Conservation (phyloP, 768 basidiomycete species). For the Pisolithus tinctorius region DNA sequence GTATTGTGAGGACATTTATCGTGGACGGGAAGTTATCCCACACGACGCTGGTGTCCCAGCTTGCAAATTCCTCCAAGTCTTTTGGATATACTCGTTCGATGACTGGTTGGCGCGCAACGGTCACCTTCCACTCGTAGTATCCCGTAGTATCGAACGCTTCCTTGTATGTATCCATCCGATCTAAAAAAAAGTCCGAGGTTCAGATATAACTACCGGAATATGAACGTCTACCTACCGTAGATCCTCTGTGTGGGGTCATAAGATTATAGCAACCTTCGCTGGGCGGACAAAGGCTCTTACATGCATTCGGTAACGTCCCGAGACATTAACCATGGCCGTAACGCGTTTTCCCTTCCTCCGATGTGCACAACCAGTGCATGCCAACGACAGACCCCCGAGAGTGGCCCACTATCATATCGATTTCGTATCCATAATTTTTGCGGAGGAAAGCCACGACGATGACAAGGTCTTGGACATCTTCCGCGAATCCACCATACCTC, state of each 20-base stretch:
- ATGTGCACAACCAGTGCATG: conserved; percentile 62
- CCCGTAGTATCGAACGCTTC: conserved; percentile 50
- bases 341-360: conserved; percentile 50
- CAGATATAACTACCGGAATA: neutral
- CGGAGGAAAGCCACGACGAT: conserved; percentile 60
- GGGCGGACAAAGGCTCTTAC: conserved; percentile 36
- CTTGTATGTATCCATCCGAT: conserved; percentile 31
- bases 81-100: conserved; percentile 47
- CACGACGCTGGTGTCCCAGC: conserved; percentile 61
- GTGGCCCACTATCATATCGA: conserved; percentile 70
- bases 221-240: conserved; percentile 16
- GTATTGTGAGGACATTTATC: conserved; percentile 67
- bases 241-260: conserved; percentile 15
- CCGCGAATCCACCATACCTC: conserved; percentile 50
- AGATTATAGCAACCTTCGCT: neutral
- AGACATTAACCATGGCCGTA: conserved; percentile 62
- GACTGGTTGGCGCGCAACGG: conserved; percentile 58
- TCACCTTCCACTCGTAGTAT: conserved; percentile 53
- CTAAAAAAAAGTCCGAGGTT: conserved; percentile 9
- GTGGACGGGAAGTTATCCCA: conserved; percentile 59
- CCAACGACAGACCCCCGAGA: conserved; percentile 69
- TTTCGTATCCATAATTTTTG: conserved; percentile 51
- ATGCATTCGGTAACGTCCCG: conserved; percentile 74
- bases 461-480: conserved; percentile 61
- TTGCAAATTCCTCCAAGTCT: conserved; percentile 55